A percentile compares a stretch with the other conserved stretches of the same genome.
These are phyloP conservation scores for Aschersonia sp. DNA, from an alignment of 2,329 filamentous ascomycete genomes.

Conservation along the genomic window DNA sequence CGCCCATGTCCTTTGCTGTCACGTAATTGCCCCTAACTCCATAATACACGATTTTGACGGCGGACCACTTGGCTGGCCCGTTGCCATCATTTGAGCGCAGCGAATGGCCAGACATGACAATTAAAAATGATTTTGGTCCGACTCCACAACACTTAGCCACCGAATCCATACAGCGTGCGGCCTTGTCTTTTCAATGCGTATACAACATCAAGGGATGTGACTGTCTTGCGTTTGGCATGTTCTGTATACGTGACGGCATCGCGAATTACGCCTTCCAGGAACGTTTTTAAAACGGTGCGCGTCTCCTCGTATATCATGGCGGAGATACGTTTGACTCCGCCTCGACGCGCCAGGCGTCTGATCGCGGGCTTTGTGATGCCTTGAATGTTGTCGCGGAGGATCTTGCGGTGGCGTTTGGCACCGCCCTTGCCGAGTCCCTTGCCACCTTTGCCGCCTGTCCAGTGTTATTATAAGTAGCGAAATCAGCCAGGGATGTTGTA, in stretches of 20 bases:
- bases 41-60: no score
- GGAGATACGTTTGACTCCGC: slow-evolving; percentile 99
- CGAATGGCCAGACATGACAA: neutral
- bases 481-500: slow-evolving; percentile 1
- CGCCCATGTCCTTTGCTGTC: no score
- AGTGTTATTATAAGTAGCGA: slow-evolving; percentile 26
- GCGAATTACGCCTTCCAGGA: slow-evolving; percentile 63
- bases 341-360: slow-evolving; percentile 95
- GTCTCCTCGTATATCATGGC: slow-evolving; percentile 81
- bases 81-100: no score
- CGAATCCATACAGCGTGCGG: slow-evolving; percentile 76
- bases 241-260: slow-evolving; percentile 68
- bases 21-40: no score
- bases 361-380: slow-evolving; percentile 98
- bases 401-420: slow-evolving; percentile 98
- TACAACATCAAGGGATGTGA: slow-evolving; percentile 55
- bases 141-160: slow-evolving; percentile 44
- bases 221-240: slow-evolving; percentile 70
- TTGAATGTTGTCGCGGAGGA: slow-evolving; percentile 98
- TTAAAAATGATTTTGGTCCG: neutral
- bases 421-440: slow-evolving; percentile 97
- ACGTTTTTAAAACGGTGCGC: slow-evolving; percentile 62
- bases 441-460: slow-evolving; percentile 77
- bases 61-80: no score
- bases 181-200: slow-evolving; percentile 56